Evolutionary conservation across 2,329 filamentous ascomycete species (phyloP).

Genomic region (Aureobasidium sp.): DNA sequence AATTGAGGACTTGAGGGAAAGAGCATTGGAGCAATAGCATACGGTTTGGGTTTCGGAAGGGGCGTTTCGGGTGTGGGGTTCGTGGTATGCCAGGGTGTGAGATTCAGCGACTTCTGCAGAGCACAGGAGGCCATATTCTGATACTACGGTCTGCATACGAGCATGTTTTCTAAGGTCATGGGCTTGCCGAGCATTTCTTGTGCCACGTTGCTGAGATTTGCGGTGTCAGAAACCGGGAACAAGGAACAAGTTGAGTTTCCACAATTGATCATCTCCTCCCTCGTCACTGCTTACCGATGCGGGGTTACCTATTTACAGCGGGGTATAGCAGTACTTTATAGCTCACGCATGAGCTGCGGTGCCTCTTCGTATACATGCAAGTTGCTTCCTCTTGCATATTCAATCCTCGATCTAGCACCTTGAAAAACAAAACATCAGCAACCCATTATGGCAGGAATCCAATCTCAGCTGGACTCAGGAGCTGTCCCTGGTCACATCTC

Average conservation of each 20-base stretch:
- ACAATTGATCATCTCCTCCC: not conserved
- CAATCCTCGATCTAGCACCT: not conserved
- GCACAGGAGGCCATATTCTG: not conserved
- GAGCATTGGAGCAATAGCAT: not conserved
- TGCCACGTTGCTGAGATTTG: not conserved
- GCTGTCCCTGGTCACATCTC: slow-evolving; percentile 29
- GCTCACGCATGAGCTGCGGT: not conserved
- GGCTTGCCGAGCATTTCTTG: too few species aligned
- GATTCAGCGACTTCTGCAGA: not conserved
- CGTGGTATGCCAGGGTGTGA: not conserved
- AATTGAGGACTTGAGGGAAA: slow-evolving; percentile 20
- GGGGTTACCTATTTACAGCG: not conserved
- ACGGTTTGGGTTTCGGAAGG: not conserved
- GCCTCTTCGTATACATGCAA: not conserved
- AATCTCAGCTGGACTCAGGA: slow-evolving; percentile 27
- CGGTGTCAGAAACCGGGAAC: not conserved
- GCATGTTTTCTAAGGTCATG: not conserved
- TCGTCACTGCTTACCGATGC: not conserved
- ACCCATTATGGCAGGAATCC: slow-evolving; percentile 21
- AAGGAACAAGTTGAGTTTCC: slow-evolving; percentile 1
- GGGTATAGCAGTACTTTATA: not conserved
- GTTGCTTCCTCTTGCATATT: not conserved
- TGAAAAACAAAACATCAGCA: not conserved
- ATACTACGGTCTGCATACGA: not conserved
- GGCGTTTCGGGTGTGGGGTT: not conserved